phyloP scores from a whole-genome alignment of 2,329 filamentous ascomycete genomes.

The Teratosphaeriaceae sp. region DNA sequence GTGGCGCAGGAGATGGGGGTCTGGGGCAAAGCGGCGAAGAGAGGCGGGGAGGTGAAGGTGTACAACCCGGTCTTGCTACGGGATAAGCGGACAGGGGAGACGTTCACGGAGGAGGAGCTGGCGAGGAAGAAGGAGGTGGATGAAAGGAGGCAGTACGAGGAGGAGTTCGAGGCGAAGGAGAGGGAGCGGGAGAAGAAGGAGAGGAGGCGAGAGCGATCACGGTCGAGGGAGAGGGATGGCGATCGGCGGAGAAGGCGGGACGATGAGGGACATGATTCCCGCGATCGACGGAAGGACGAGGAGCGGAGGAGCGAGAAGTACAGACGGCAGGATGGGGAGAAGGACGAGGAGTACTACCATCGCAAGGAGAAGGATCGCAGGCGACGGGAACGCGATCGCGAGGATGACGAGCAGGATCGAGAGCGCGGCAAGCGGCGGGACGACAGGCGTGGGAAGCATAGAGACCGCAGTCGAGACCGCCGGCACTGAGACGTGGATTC shows the following conservation, averaged over 20 bases:
- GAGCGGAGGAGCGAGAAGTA: conserved; percentile 10
- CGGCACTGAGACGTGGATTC: conserved; percentile 6
- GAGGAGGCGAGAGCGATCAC: conserved; percentile 2
- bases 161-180: conserved; percentile 35
- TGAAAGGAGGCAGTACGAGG: conserved; percentile 42
- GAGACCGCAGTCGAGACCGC: conserved; percentile 15
- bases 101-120: conserved; percentile 56
- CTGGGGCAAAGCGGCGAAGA: conserved; percentile 63
- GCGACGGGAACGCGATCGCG: conserved; percentile 11
- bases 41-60: conserved; percentile 46
- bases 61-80: conserved; percentile 57
- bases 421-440: conserved; percentile 14
- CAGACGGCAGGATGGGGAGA: conserved; percentile 7
- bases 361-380: conserved; percentile 24
- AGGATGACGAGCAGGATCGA: conserved; percentile 19
- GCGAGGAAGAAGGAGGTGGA: conserved; percentile 37
- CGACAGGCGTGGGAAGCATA: conserved; percentile 16
- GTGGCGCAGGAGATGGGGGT: conserved; percentile 65
- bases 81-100: conserved; percentile 57
- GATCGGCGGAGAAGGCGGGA: conserved; percentile 13
- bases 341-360: conserved; percentile 21
- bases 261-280: conserved; percentile 8
- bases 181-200: conserved; percentile 21
- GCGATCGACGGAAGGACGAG: conserved; percentile 13
- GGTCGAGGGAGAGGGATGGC: conserved; percentile 5